phyloP scores from a whole-genome alignment of 208 protist genomes.

The Wallacemonas sp. region DNA sequence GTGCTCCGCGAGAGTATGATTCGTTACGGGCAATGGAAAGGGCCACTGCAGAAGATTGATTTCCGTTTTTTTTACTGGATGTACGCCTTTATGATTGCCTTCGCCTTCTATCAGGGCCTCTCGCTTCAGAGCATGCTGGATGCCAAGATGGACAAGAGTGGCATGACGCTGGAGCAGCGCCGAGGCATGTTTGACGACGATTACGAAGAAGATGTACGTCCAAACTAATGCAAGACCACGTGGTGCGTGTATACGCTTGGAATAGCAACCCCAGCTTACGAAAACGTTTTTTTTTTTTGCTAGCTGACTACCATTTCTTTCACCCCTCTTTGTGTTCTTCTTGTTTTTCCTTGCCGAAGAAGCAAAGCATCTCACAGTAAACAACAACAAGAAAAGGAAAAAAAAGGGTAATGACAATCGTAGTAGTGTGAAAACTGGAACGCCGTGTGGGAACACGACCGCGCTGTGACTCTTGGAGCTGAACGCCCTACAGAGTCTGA shows the following conservation, averaged over 20 bases:
- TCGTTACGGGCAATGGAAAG: constrained; percentile 67
- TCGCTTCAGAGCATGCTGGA: constrained; percentile 57
- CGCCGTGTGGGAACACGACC: too few species aligned
- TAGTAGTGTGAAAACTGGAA: too few species aligned
- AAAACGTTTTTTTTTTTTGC: neutral
- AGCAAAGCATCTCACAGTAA: neutral
- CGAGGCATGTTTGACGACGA: constrained; percentile 78
- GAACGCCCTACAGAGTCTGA: too few species aligned
- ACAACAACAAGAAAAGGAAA: neutral
- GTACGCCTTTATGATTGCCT: constrained; percentile 83
- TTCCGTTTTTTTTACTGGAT: constrained; percentile 86
- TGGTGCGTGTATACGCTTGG: too few species aligned
- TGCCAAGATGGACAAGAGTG: constrained; percentile 58
- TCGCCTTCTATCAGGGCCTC: constrained; percentile 68
- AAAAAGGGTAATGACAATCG: too few species aligned
- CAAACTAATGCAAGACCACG: constrained; percentile 31
- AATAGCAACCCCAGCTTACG: too few species aligned
- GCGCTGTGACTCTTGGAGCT: too few species aligned
- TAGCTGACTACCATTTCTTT: neutral
- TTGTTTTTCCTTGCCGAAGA: neutral
- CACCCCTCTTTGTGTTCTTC: neutral
- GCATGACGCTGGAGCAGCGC: constrained; percentile 58
- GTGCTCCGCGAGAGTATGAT: constrained; percentile 75
- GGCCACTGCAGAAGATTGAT: constrained; percentile 81
- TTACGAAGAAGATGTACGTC: constrained; percentile 81